These are phyloP conservation scores for Escovopsis sp. DNA, from an alignment of 2,329 filamentous ascomycete species.

Conservation along the genomic window DNA sequence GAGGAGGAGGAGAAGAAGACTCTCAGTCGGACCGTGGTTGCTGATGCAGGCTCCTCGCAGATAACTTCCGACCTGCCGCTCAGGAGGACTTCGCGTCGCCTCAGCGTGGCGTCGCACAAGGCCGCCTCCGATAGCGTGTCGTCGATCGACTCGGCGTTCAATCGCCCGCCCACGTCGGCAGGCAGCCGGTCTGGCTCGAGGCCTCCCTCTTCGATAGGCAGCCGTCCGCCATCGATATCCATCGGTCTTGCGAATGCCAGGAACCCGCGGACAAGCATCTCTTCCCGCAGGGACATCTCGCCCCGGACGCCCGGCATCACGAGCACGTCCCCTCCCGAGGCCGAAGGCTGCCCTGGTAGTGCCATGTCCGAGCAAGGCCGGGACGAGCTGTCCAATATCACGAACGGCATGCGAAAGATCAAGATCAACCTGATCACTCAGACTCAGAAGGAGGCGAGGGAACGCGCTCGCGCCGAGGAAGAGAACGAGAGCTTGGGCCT, in stretches of 20 bases:
- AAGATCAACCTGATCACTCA: slow-evolving; percentile 47
- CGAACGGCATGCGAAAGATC: slow-evolving; percentile 46
- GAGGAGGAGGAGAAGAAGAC: too few species aligned
- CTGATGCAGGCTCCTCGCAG: slow-evolving; percentile 9
- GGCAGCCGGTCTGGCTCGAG: slow-evolving; percentile 3
- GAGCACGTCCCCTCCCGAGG: slow-evolving; percentile 17
- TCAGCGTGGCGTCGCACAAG: slow-evolving; percentile 32
- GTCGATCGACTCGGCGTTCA: slow-evolving; percentile 2
- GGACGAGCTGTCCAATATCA: slow-evolving; percentile 39
- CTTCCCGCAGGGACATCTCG: slow-evolving; percentile 28
- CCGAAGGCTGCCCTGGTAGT: slow-evolving; percentile 3
- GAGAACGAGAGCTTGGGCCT: slow-evolving; percentile 7
- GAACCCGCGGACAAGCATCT: slow-evolving; percentile 40
- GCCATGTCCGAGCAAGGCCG: slow-evolving; percentile 5
- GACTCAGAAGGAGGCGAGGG: slow-evolving; percentile 40
- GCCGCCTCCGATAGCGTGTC: slow-evolving; percentile 6
- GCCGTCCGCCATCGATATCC: slow-evolving; percentile 20
- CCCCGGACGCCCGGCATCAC: slow-evolving; percentile 20
- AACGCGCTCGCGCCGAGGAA: slow-evolving; percentile 16
- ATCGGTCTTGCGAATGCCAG: slow-evolving; percentile 34
- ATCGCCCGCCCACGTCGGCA: slow-evolving; percentile 5
- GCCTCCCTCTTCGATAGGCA: slow-evolving; percentile 20
- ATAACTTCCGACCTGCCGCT: slow-evolving; percentile 12
- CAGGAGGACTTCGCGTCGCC: slow-evolving; percentile 28
- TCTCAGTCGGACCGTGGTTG: background rate